A percentile compares a stretch with the other conserved stretches of the same genome.
phyloP scores from a whole-genome alignment of 371 early-diverging fungal genomes.

The Mortierella sp. region DNA sequence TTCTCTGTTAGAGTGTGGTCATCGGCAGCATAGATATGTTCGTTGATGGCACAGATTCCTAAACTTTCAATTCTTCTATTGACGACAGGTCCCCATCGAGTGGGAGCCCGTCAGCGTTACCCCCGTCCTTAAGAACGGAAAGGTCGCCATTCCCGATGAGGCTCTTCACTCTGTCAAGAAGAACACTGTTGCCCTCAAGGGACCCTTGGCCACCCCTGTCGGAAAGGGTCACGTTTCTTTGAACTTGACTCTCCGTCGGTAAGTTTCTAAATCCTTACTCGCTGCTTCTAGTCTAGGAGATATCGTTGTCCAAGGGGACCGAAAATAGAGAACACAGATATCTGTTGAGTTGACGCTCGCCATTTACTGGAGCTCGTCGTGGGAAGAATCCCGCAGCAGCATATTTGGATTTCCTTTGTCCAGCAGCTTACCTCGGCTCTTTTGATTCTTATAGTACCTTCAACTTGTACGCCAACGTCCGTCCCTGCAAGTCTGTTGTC shows the following conservation, averaged over 20 bases:
- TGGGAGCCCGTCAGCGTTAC: constrained; percentile 98
- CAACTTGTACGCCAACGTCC: constrained; percentile 98
- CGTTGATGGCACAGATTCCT: too few species aligned
- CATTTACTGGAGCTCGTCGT: too few species aligned
- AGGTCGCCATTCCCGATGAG: constrained; percentile 92
- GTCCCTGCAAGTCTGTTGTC: constrained; percentile 95
- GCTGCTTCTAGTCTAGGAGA: too few species aligned
- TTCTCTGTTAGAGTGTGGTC: not conserved
- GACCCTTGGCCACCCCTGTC: constrained; percentile 97
- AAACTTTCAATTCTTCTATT: too few species aligned
- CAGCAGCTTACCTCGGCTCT: not conserved
- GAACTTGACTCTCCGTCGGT: constrained; percentile 95
- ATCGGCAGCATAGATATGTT: too few species aligned
- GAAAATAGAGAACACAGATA: too few species aligned
- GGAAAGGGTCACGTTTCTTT: constrained; percentile 99
- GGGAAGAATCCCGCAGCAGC: too few species aligned
- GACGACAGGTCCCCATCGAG: constrained; percentile 95
- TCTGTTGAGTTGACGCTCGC: too few species aligned
- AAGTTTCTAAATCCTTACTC: constrained; percentile 20
- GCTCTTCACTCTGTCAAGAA: constrained; percentile 91
- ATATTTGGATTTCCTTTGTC: too few species aligned
- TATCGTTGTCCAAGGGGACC: too few species aligned
- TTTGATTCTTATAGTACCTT: constrained; percentile 74
- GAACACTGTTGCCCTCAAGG: constrained; percentile 97
- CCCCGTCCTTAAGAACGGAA: constrained; percentile 91